Evolutionary conservation across 768 basidiomycete genomes (phyloP), one percentile per base, ranked within the genome.

Genomic region (Boletus subparvulus): DNA sequence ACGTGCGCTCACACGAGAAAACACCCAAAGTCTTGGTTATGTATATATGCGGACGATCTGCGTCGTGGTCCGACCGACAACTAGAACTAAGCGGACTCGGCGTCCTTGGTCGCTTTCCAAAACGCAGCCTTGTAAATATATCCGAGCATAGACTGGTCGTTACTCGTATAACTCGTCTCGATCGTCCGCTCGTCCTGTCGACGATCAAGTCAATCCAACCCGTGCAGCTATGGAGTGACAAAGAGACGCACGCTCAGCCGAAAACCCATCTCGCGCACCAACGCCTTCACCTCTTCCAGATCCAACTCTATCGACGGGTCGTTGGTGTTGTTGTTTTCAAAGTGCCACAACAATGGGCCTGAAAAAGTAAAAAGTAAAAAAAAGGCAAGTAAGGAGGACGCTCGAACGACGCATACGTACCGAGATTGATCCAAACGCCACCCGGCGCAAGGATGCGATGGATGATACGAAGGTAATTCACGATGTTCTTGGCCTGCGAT

Each of bases 291-390:
- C 66, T 98, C 94, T 56, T 92, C 90, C n/a, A 98, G 74, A 64
- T 87, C 88, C 17, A 98, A 78, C 72, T 98, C 95, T 36, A 98
- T 80, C 1, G 91, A 93, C 0, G 85, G 80, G 60, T 96, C 92
- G 60, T 85, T 84, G 41, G 84, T 83, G 52, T 70, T 79, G 66
- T 92, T 94, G 72, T 96, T 95, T 67, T 98, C 95, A 72, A 87
- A 98, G 69, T 98, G 96, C 95, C 96, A 98, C n/a, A 98, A 74
- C 1, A 96, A 74, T 0, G 96, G 96, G 3, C 95, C 94, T 21
- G 21, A 21, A 21, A 21, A 21, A 1, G 21, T 21, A 21, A 21
- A 21, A 21, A 1, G 21, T 21, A 21, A 21, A 21, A 21, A 21
- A 21, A 21, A 21, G 21, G 21, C 21, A 21, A 21, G 21, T 21